Conservation (phyloP, 305 asterid species). For the Salvia sclarea region DNA sequence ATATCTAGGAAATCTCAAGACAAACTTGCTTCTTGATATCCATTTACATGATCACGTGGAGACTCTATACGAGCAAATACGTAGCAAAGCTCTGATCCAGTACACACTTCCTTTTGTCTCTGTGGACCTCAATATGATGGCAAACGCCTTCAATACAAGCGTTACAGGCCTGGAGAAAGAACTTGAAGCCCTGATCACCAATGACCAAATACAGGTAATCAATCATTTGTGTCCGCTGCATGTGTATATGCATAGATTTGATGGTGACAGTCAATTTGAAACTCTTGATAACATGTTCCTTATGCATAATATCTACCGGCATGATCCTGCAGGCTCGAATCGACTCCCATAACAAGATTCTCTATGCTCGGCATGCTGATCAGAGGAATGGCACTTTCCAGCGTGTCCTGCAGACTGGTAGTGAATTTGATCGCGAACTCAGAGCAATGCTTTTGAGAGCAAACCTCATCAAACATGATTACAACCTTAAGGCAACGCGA, state of each 20-base stretch:
- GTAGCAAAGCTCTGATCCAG: constrained; percentile 94
- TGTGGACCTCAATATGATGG: constrained; percentile 93
- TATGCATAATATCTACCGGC: background rate
- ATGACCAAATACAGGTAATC: constrained; percentile 83
- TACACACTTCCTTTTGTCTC: constrained; percentile 92
- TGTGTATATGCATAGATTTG: background rate
- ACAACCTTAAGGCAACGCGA: constrained; percentile 50
- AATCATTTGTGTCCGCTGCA: background rate
- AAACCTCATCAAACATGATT: constrained; percentile 76
- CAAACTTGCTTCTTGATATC: constrained; percentile 83
- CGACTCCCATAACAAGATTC: constrained; percentile 89
- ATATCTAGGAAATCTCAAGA: constrained; percentile 82
- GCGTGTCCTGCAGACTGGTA: constrained; percentile 78
- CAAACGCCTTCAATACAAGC: constrained; percentile 84
- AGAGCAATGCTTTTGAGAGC: constrained; percentile 90
- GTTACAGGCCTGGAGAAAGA: constrained; percentile 80
- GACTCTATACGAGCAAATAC: constrained; percentile 84
- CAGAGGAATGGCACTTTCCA: constrained; percentile 95
- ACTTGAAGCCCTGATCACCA: constrained; percentile 86
- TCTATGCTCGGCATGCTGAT: constrained; percentile 93
- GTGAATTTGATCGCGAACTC: constrained; percentile 74
- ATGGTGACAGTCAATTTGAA: background rate
- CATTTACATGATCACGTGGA: constrained; percentile 97
- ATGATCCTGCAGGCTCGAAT: constrained; percentile 80
- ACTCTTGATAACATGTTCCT: background rate